Evolutionary conservation across 352 stramenopile species (phyloP).

Genomic region (Phytophthora citrophthora): DNA sequence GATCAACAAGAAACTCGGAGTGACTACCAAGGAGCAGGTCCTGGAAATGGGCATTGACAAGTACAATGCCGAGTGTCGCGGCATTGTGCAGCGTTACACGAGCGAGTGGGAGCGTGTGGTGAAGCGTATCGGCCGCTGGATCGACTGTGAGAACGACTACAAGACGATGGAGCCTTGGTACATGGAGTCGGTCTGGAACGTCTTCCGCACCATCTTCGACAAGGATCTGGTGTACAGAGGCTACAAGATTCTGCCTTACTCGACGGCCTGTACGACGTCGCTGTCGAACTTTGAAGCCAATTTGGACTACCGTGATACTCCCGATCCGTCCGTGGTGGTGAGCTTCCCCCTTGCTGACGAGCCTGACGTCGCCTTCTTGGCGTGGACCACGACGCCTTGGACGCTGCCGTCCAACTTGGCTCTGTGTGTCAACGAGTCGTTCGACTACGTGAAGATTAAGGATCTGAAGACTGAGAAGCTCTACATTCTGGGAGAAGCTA

Average conservation of each 20-base stretch:
- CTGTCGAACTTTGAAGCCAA: conserved; percentile 99
- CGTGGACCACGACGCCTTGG: conserved; percentile 99
- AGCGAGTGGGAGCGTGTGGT: conserved; percentile 99
- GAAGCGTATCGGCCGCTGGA: conserved; percentile 98
- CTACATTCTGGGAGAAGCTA: conserved; percentile 95
- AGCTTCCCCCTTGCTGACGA: conserved; percentile 95
- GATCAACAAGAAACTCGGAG: conserved; percentile 99
- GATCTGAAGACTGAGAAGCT: conserved; percentile 91
- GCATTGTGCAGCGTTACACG: conserved; percentile 98
- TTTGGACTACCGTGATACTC: conserved; percentile 99
- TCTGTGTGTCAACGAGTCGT: conserved; percentile 96
- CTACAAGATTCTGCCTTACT: conserved; percentile 99
- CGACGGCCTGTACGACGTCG: conserved; percentile 96
- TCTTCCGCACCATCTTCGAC: conserved; percentile 98
- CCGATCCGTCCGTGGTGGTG: conserved; percentile 98
- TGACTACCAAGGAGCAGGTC: conserved; percentile 98
- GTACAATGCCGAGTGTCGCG: conserved; percentile 98
- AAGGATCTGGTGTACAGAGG: conserved; percentile 99
- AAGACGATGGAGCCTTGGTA: conserved; percentile 99
- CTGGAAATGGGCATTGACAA: conserved; percentile 97
- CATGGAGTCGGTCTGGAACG: conserved; percentile 99
- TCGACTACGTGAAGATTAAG: conserved; percentile 98
- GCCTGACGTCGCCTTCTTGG: conserved; percentile 87
- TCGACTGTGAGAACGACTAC: conserved; percentile 99
- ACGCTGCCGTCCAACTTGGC: conserved; percentile 99